Base-by-base conservation (phyloP, 208 protist species). In the Acanthamoeba pearcei region DNA sequence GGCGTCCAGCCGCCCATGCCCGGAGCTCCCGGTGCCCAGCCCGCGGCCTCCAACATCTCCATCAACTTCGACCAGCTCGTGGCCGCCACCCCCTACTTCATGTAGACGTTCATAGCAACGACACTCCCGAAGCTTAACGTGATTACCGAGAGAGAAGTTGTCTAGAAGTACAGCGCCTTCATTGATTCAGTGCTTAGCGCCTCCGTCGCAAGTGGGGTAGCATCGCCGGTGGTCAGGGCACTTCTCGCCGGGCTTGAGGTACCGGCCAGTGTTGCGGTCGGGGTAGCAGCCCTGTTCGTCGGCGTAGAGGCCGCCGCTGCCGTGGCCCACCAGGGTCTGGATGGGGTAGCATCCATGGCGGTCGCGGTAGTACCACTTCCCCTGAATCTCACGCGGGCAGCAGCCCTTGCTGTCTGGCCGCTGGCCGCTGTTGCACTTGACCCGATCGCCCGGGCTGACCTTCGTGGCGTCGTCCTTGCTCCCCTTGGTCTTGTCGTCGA, bases 21-120 rank as follows among this genome's bases (percentile, higher is more conserved):
- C 42, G 72, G 72, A 8, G 42, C 35, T 49, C 32, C 15, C 10
- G 57, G 57, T 0, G 57, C 5, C 5, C 57, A 24, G 22, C 22
- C 57, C 22, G 5, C 38, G 10, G 22, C 38, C 35, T 38, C 38
- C 32, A 82, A 35, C 38, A 46, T 82, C 72, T 53, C 72, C 10
- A 82, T 82, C 38, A 82, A 35, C 72, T 82, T 49, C 17, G 72
- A 82, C 29, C 72, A 82, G 35, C 72, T 82, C 32, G 72, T 82
- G 29, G 35, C 72, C n/a, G 72, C 72, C 35, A 82, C 72, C 17
- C 72, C 72, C 38, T 82, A 82, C 72, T 82, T 82, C 35, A 10
- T n/a, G 32, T 82, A 76, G 57, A 27, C 57, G 57, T 64, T 27
- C 24, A 27, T 27, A 64, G 24, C 0, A 17, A 64, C 19, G 3